Base-by-base conservation (phyloP, 2,329 filamentous ascomycete species). In the Arthrinium phaeospermum region DNA sequence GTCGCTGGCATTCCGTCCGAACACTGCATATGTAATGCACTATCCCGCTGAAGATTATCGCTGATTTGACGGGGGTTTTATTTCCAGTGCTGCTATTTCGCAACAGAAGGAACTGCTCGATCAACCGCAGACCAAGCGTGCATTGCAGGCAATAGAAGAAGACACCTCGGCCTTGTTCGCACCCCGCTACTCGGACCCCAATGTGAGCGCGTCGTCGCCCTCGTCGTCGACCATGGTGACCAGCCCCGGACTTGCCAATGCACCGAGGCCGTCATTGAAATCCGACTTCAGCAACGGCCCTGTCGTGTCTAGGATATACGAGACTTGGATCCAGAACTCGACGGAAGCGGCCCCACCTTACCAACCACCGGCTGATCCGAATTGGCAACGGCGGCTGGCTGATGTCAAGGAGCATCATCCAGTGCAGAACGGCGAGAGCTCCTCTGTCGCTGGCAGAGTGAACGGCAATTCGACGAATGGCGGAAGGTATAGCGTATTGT, bases 251-350 rank as follows among this genome's bases (percentile, higher is more conserved):
- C 41, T 64, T 22, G 19, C 57, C 57, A 41, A 41, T 41, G n/a
- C 34, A 22, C 34, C 57, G 30, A n/a, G 57, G 19, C 57, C 57
- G 57, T 64, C 57, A 19, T 19, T 64, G 10, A 64, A 64, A 64
- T 64, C 57, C 57, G 57, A 64, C 34, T 64, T 64, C 13, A 64
- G 57, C 34, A 64, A 64, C 19, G 57, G 57, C 34, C 57, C 57
- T 14, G 34, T 64, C 57, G 57, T 64, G 34, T 64, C 57, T 24
- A 64, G 57, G 57, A 64, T 64, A 41, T 64, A 64, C 57, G 57
- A 64, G 34, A 64, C 57, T 30, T 64, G 57, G 57, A 41, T 64
- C 57, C 57, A 64, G 57, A 64, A 64, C 57, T 64, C 57, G 34
- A 64, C 57, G 57, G 57, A 64, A 64, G 57, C 57, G 10, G 57